Evolutionary conservation across 495 filamentous ascomycete genomes (phyloP), one percentile per base, ranked within the genome.

Genomic region (Jackrogersella minutella): DNA sequence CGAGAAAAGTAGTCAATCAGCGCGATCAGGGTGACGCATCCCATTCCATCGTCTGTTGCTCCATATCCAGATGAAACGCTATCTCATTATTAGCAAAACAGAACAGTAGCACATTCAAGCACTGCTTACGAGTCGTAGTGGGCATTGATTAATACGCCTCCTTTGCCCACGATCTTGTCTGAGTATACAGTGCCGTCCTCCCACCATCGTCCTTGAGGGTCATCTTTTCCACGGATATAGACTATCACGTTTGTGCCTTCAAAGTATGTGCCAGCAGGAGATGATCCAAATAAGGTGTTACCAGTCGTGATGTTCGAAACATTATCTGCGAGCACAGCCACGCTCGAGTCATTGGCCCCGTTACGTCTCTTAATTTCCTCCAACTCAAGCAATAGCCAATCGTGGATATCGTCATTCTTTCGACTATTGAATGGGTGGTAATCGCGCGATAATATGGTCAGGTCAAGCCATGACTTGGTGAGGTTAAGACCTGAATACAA

Each of bases 201-300:
- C 91, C 87, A 93, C 88, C 87, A 93, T 10, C 82, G 80, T 5
- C 83, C 84, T 1, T 81, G 74, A 52, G 86, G 82, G 69, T 96
- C 92, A 58, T 91, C 86, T 46, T 82, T 87, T 9, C 95, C 95
- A 26, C 90, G 87, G 64, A 99, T 89, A 70, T 97, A 96, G 11
- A 97, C 88, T 51, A 97, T 86, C 68, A 97, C 90, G 71, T 99
- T 99, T 33, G 87, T 95, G 16, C 92, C 92, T 78, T 97, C 93
- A 66, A 94, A 96, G 70, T 97, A 97, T 8, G 87, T 85, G 39
- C 81, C 90, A 28, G 43, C 54, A 8, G 62, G 43, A 34, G 58
- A 31, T 0, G 66, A 10, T 37, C 50, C 51, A 41, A 69, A 73
- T 49, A 74, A 40, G 30, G 62, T 62, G 43, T 68, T 64, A 31